A percentile compares a stretch with the other conserved stretches of the same genome.
Conservation (phyloP, 495 filamentous ascomycete genomes). For the Extremus antarcticus region DNA sequence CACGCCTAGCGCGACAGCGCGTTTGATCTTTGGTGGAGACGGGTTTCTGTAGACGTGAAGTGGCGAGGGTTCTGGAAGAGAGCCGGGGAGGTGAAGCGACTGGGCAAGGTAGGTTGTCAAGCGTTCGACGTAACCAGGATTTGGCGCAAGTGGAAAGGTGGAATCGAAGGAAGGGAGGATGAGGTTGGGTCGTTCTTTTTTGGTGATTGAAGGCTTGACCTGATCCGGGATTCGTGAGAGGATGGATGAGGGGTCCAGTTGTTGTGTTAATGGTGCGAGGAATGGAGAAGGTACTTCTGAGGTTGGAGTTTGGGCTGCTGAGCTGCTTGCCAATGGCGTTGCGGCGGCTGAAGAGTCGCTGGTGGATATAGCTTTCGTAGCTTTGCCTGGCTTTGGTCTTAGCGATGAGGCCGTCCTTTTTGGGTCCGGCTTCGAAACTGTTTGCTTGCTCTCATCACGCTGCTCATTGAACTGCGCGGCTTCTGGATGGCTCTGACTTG, state of each 20-base stretch:
- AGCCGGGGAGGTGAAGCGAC: conserved; percentile 4
- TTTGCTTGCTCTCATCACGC: conserved; percentile 24
- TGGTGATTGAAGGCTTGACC: not conserved
- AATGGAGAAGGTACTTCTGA: conserved; percentile 8
- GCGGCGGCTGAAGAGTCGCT: not conserved
- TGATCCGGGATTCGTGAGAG: not conserved
- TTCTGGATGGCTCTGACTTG: conserved; percentile 52
- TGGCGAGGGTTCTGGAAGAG: conserved; percentile 39
- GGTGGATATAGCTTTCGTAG: not conserved
- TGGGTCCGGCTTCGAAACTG: not conserved
- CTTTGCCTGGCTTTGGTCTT: conserved; percentile 10
- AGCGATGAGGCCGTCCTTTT: conserved; percentile 7
- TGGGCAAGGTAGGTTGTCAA: conserved; percentile 14
- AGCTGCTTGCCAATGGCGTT: not conserved
- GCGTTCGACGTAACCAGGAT: conserved; percentile 17
- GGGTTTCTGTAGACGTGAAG: conserved; percentile 63
- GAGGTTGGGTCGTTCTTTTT: conserved; percentile 20
- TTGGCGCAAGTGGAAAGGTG: conserved; percentile 23
- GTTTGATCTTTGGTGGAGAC: conserved; percentile 60
- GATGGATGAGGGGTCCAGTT: not conserved
- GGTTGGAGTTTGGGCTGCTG: conserved; percentile 8
- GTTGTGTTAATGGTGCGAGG: conserved; percentile 1
- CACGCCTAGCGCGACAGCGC: conserved; percentile 82
- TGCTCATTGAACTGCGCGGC: conserved; percentile 45
- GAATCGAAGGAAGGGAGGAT: conserved; percentile 27